Evolutionary conservation across 2,329 filamentous ascomycete species (phyloP), one percentile per base, ranked within the genome.

Genomic region (Colletotrichum magnum): DNA sequence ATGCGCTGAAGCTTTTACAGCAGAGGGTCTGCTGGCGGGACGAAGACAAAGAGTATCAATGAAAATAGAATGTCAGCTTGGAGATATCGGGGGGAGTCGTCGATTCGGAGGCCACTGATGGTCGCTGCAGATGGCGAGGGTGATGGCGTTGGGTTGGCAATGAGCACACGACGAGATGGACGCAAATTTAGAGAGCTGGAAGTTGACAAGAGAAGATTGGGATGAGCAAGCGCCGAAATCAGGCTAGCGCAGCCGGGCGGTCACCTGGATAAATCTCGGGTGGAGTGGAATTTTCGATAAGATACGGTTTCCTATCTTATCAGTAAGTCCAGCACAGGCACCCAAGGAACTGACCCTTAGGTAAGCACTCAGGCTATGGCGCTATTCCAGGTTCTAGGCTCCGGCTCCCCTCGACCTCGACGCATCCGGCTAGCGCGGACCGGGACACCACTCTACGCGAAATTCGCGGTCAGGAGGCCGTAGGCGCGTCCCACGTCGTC

Each of bases 391-490:
- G 28, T 32, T 32, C 28, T 9, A 32, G 28, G 28, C 28, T 32
- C 28, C 6, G 28, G 28, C 7, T 9, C 28, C 28, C 28, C 28
- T 32, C 28, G 28, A 32, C 28, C 41, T 43, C 41, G 41, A 43
- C 41, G 41, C 13, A 43, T 43, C 13, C 1, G 41, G 41, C 12
- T 43, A 43, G 41, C 41, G 41, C 41, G 5, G 41, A 43, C 16
- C 12, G 5, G 60, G 39, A 54, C 47, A 61, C 65, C 69, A 72
- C 71, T 72, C 57, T 71, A 72, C 71, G 71, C 71, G 71, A 71
- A 67, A 72, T 66, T 71, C 65, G 70, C 68, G 68, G 64, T 68
- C 60, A 54, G 58, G 68, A 51, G 45, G 53, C 24, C 16, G 62
- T 41, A 72, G 68, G 60, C 70, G 70, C 70, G 70, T 72, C 64